phyloP scores from a whole-genome alignment of 129 eudicot genomes.

The Saposhnikovia divaricata region DNA sequence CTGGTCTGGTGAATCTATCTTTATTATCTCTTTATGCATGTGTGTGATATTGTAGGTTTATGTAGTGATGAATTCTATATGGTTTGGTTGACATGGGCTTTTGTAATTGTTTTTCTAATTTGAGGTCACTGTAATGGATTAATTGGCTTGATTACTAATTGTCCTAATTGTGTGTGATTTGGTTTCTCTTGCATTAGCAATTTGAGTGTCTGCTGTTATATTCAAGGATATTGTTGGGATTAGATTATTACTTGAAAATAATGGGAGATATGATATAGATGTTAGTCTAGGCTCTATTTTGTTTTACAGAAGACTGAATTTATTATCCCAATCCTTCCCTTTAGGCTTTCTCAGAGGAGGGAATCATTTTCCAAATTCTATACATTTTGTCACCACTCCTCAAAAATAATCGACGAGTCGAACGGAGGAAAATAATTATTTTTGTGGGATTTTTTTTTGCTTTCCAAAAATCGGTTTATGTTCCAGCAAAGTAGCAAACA shows the following conservation, averaged over 20 bases:
- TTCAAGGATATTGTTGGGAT: not conserved
- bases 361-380: not conserved
- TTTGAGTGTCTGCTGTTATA: not conserved
- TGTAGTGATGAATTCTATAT: no score
- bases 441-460: no score
- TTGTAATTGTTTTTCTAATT: not conserved
- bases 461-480: not conserved
- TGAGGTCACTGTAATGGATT: not conserved
- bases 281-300: not conserved
- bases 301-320: not conserved
- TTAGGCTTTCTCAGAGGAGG: no score
- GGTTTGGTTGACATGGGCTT: not conserved
- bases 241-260: not conserved
- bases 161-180: not conserved
- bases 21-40: not conserved
- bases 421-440: not conserved
- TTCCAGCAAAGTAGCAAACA: not conserved
- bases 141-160: not conserved
- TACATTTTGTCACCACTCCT: not conserved
- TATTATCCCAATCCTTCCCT: not conserved
- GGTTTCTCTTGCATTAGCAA: not conserved
- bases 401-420: not conserved
- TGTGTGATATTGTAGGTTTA: not conserved
- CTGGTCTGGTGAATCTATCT: constrained; percentile 66
- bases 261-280: not conserved